Percentiles rank a stretch among this genome's conserved stretches.
Conservation (phyloP, 139 green algal species). For the Chlorella sp. region DNA sequence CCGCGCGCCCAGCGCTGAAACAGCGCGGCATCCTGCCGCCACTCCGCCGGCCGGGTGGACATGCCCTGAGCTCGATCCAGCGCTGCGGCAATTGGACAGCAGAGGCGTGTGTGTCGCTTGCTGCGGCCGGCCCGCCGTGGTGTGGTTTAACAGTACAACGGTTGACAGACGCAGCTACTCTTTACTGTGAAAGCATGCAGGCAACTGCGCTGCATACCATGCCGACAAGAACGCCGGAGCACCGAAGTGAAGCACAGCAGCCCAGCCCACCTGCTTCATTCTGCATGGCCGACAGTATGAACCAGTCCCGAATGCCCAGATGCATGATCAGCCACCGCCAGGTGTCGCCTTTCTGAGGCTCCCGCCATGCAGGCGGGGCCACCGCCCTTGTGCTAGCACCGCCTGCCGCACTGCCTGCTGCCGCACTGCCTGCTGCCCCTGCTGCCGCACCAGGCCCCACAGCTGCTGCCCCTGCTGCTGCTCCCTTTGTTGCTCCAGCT, state of each 20-base stretch:
- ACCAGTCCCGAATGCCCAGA: constrained; percentile 72
- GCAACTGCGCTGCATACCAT: too few relatives aligned
- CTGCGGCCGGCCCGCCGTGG: too few relatives aligned
- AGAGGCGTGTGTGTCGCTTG: neutral
- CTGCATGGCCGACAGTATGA: constrained; percentile 64
- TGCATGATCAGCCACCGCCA: constrained; percentile 61
- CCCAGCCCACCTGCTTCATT: constrained; percentile 38
- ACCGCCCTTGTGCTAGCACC: neutral
- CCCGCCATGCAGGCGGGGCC: neutral
- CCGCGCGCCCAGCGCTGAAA: constrained; percentile 63
- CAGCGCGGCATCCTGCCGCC: constrained; percentile 39
- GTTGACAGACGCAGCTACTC: too few relatives aligned
- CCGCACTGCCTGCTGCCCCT: neutral
- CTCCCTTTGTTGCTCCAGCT: neutral
- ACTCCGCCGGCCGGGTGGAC: neutral
- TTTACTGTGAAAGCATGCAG: too few relatives aligned
- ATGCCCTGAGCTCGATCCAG: constrained; percentile 10
- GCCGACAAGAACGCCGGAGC: too few relatives aligned
- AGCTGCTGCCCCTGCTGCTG: neutral
- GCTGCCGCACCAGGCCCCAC: neutral
- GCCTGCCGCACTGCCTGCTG: neutral
- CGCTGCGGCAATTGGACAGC: neutral
- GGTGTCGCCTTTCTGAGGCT: constrained; percentile 11
- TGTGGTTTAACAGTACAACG: too few relatives aligned
- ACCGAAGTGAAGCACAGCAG: neutral